phyloP scores from a whole-genome alignment of 352 stramenopile genomes.

The Phytophthora capsici region DNA sequence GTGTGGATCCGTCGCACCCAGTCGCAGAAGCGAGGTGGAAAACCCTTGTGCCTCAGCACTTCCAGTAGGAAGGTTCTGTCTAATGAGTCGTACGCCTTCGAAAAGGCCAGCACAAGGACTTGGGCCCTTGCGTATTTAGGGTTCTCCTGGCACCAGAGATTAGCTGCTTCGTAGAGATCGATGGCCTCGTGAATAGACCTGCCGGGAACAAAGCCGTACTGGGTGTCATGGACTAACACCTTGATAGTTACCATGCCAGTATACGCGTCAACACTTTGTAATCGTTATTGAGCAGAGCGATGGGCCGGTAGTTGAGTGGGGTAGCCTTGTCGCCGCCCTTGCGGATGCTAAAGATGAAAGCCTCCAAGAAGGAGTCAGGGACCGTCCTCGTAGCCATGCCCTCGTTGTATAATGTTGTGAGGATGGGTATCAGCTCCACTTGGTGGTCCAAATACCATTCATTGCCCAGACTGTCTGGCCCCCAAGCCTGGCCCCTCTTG shows the following conservation, averaged over 20 bases:
- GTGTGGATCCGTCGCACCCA: background rate
- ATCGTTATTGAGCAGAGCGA: slow-evolving; percentile 8
- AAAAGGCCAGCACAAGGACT: slow-evolving; percentile 12
- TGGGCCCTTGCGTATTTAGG: background rate
- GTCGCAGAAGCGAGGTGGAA: background rate
- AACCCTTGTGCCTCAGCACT: slow-evolving; percentile 6
- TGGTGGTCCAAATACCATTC: slow-evolving; percentile 10
- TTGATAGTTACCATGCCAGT: background rate
- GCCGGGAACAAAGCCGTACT: slow-evolving; percentile 5
- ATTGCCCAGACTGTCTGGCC: slow-evolving; percentile 1
- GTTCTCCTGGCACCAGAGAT: background rate
- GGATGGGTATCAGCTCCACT: background rate
- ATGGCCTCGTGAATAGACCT: slow-evolving; percentile 9
- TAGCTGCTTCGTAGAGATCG: slow-evolving; percentile 5
- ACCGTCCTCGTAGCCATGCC: background rate
- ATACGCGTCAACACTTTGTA: slow-evolving; percentile 20
- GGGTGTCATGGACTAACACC: background rate
- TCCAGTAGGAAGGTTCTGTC: slow-evolving; percentile 3
- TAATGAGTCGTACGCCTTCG: slow-evolving; percentile 16
- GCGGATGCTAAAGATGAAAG: slow-evolving; percentile 10
- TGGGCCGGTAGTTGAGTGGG: slow-evolving; percentile 7
- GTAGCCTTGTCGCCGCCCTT: background rate
- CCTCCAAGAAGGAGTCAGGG: slow-evolving; percentile 11
- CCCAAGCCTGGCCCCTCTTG: slow-evolving; percentile 2
- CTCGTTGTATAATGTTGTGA: background rate